Evolutionary conservation across 257 asterid species (phyloP).

Genomic region (Asclepias syriaca): DNA sequence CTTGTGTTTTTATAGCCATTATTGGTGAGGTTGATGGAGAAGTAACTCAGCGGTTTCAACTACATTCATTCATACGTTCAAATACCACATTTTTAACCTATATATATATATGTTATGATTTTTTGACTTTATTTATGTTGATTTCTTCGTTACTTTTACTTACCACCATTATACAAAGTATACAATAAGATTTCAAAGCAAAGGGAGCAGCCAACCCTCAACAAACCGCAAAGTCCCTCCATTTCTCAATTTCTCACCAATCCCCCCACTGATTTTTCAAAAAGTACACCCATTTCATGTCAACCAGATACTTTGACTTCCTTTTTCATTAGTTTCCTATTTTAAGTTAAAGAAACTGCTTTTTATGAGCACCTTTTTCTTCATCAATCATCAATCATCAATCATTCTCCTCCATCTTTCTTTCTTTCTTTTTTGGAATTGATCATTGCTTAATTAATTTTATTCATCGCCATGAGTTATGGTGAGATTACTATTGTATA

Average conservation of each 20-base stretch:
- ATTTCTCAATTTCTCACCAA: slow-evolving; percentile 21
- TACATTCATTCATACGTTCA: not conserved
- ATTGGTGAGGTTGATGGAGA: slow-evolving; percentile 5
- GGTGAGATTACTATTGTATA: slow-evolving; percentile 31
- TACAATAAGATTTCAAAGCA: not conserved
- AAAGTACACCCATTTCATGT: slow-evolving; percentile 11
- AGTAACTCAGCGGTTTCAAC: slow-evolving; percentile 1
- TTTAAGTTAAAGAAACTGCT: slow-evolving; percentile 1
- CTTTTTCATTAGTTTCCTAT: not conserved
- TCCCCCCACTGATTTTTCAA: slow-evolving; percentile 11
- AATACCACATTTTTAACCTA: too few relatives aligned
- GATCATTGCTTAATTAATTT: not conserved
- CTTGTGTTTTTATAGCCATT: too few relatives aligned
- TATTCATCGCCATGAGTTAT: slow-evolving; percentile 25
- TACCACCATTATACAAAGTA: too few relatives aligned
- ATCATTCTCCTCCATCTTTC: too few relatives aligned
- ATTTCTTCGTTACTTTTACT: too few relatives aligned
- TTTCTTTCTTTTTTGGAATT: too few relatives aligned
- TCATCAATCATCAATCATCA: not conserved
- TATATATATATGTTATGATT: not conserved
- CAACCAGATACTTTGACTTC: slow-evolving; percentile 4
- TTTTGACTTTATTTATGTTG: not conserved
- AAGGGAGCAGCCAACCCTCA: slow-evolving; percentile 28
- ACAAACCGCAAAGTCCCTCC: slow-evolving; percentile 14
- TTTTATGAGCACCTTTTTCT: slow-evolving; percentile 4